A percentile compares a stretch with the other conserved stretches of the same genome.
These are phyloP conservation scores for Boletus rubescentipes DNA, from an alignment of 768 basidiomycete species.

Conservation along the genomic window DNA sequence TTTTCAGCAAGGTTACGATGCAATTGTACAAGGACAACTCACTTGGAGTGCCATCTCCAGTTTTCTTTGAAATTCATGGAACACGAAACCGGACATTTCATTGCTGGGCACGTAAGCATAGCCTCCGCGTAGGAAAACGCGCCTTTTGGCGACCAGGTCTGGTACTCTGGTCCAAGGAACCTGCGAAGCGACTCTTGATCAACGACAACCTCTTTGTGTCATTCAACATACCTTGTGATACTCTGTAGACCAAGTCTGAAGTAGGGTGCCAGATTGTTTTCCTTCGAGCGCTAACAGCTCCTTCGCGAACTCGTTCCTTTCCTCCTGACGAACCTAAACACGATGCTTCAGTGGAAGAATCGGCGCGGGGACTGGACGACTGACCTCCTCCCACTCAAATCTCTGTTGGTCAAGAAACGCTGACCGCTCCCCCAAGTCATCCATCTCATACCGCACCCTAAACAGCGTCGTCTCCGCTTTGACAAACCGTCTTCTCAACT, in stretches of 20 bases:
- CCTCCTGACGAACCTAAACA: slow-evolving; percentile 54
- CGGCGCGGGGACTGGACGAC: slow-evolving; percentile 11
- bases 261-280: not conserved
- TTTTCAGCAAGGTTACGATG: slow-evolving; percentile 10
- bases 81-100: slow-evolving; percentile 82
- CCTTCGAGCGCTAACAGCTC: slow-evolving; percentile 45
- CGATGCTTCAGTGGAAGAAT: slow-evolving; percentile 1
- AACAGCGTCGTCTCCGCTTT: slow-evolving; percentile 89
- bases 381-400: slow-evolving; percentile 65
- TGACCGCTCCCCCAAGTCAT: slow-evolving; percentile 54
- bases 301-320: slow-evolving; percentile 47
- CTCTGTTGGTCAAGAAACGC: slow-evolving; percentile 54
- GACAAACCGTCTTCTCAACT: slow-evolving; percentile 82
- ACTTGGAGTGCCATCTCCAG: slow-evolving; percentile 80
- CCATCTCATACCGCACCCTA: slow-evolving; percentile 72
- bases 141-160: slow-evolving; percentile 81
- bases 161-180: slow-evolving; percentile 97
- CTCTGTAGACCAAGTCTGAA: not conserved
- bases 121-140: slow-evolving; percentile 74
- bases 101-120: slow-evolving; percentile 85
- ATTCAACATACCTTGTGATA: slow-evolving; percentile 70
- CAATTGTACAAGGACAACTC: slow-evolving; percentile 12
- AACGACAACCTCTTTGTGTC: not conserved
- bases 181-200: slow-evolving; percentile 38
- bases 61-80: slow-evolving; percentile 77